phyloP scores from a whole-genome alignment of 805 yeast species.

The Priceomyces castillae region DNA sequence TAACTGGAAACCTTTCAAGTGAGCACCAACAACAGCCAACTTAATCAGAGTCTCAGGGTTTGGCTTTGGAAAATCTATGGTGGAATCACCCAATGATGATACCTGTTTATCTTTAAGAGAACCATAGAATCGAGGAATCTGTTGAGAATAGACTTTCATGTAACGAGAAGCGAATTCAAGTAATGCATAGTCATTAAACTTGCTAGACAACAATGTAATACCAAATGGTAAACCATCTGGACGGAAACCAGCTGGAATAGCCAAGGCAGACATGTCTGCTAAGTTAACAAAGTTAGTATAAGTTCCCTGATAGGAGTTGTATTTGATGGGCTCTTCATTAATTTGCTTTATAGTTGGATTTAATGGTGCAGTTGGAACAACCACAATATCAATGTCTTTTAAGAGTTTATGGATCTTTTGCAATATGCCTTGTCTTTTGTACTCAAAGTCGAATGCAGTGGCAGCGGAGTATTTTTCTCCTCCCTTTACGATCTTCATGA shows the following conservation, averaged over 20 bases:
- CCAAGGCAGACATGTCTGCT: conserved; percentile 88
- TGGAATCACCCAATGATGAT: conserved; percentile 41
- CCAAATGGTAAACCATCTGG: conserved; percentile 89
- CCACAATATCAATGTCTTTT: conserved; percentile 63
- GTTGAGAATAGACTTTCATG: conserved; percentile 47
- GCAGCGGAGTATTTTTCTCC: conserved; percentile 81
- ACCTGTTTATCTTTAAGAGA: conserved; percentile 36
- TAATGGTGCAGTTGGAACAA: conserved; percentile 93
- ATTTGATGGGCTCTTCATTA: conserved; percentile 64
- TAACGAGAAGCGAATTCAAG: conserved; percentile 77
- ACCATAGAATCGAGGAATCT: conserved; percentile 57
- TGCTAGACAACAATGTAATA: conserved; percentile 76
- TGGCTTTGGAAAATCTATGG: conserved; percentile 47
- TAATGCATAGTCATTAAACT: conserved; percentile 86
- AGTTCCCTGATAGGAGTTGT: conserved; percentile 94
- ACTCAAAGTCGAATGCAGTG: conserved; percentile 80
- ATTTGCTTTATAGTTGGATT: conserved; percentile 80
- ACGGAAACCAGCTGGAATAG: conserved; percentile 85
- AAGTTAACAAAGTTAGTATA: conserved; percentile 96
- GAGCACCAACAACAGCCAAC: conserved; percentile 96
- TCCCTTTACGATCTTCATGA: conserved; percentile 66
- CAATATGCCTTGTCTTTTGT: conserved; percentile 77
- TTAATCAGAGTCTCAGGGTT: conserved; percentile 46
- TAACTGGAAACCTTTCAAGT: conserved; percentile 79
- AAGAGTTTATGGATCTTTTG: conserved; percentile 59